These are phyloP conservation scores for Kokia cookei DNA, from an alignment of 441 rosid genomes.

Conservation along the genomic window DNA sequence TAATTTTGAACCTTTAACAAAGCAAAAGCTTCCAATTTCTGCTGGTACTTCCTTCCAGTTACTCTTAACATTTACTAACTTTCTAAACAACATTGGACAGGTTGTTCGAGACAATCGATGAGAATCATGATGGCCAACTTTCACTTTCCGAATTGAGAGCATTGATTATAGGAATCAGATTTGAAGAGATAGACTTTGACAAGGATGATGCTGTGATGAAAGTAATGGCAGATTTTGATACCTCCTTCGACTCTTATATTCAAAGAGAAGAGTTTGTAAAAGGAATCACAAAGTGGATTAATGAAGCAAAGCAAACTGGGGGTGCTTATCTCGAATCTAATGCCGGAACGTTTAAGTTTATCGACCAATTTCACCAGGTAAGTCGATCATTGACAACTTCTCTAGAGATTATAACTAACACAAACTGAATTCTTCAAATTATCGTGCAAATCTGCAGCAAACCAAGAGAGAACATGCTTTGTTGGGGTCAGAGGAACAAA, in stretches of 20 bases:
- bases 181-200: conserved; percentile 74
- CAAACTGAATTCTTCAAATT: conserved; percentile 2
- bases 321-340: conserved; percentile 34
- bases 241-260: conserved; percentile 38
- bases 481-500: conserved; percentile 36
- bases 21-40: background rate
- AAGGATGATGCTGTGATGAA: conserved; percentile 58
- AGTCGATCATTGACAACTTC: conserved; percentile 7
- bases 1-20: conserved; percentile 17
- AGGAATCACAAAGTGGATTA: conserved; percentile 64
- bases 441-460: conserved; percentile 48
- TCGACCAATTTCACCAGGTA: conserved; percentile 55
- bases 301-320: conserved; percentile 39
- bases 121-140: conserved; percentile 40
- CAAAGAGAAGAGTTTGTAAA: conserved; percentile 39
- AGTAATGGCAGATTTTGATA: conserved; percentile 69
- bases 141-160: conserved; percentile 72
- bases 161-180: conserved; percentile 68
- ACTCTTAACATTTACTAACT: conserved; percentile 4
- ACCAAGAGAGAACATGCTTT: conserved; percentile 48
- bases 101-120: conserved; percentile 69
- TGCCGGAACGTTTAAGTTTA: conserved; percentile 38
- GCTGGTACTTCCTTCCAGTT: conserved; percentile 3
- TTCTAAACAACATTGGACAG: conserved; percentile 28
- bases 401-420: background rate